phyloP scores from a whole-genome alignment of 1,139 yeast species.

The Diutina catenulata region DNA sequence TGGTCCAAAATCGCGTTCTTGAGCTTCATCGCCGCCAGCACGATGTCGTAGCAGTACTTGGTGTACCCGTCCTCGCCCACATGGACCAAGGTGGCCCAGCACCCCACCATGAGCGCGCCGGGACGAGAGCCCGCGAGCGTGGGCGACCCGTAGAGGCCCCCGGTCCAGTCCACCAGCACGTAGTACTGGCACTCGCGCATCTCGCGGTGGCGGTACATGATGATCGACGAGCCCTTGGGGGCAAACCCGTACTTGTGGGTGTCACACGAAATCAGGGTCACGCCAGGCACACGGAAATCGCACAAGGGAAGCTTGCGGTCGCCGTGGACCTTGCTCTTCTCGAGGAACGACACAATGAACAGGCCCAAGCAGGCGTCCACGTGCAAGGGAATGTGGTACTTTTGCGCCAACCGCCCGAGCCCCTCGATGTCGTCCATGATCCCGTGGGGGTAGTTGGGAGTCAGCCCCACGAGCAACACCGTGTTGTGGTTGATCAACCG shows the following conservation, averaged over 20 bases:
- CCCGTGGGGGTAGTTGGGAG: slow-evolving; percentile 96
- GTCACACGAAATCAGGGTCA: slow-evolving; percentile 95
- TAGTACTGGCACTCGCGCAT: slow-evolving; percentile 78
- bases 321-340: slow-evolving; percentile 46
- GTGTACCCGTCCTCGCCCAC: slow-evolving; percentile 76
- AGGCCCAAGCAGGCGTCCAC: slow-evolving; percentile 96
- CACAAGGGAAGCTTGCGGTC: slow-evolving; percentile 41
- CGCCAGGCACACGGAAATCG: slow-evolving; percentile 86
- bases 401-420: slow-evolving; percentile 54
- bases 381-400: slow-evolving; percentile 66
- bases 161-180: slow-evolving; percentile 77
- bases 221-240: slow-evolving; percentile 89
- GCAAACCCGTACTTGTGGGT: slow-evolving; percentile 98
- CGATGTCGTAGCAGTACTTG: slow-evolving; percentile 54
- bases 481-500: slow-evolving; percentile 67
- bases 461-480: slow-evolving; percentile 78
- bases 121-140: slow-evolving; percentile 96
- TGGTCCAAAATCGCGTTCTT: slow-evolving; percentile 34
- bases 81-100: slow-evolving; percentile 86
- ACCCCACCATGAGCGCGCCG: slow-evolving; percentile 92
- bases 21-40: slow-evolving; percentile 49
- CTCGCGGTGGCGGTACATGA: slow-evolving; percentile 66
- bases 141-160: slow-evolving; percentile 94
- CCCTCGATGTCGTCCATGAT: slow-evolving; percentile 79
- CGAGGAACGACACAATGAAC: slow-evolving; percentile 73